phyloP scores from a whole-genome alignment of 176 grass and related monocot genomes.

The Otatea glauca region DNA sequence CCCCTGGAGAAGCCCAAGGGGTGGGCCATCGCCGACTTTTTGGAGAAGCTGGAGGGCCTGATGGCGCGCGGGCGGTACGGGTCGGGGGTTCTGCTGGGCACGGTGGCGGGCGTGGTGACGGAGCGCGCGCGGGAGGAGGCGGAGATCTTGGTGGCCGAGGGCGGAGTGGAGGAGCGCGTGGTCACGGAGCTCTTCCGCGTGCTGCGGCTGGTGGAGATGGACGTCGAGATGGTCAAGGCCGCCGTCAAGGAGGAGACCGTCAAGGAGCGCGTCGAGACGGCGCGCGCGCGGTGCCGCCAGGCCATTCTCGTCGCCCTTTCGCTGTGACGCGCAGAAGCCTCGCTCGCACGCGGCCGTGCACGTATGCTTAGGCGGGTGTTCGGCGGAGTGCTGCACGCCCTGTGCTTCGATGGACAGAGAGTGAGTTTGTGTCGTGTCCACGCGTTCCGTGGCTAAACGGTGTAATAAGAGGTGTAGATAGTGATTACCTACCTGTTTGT shows the following conservation, averaged over 20 bases:
- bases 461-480: too few relatives aligned
- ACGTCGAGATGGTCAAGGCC: conserved; percentile 91
- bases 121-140: conserved; percentile 80
- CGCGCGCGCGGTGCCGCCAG: conserved; percentile 70
- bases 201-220: conserved; percentile 80
- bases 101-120: conserved; percentile 67
- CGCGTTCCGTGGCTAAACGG: not conserved
- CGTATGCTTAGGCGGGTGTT: not conserved
- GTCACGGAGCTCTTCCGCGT: conserved; percentile 75
- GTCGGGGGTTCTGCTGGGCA: conserved; percentile 58
- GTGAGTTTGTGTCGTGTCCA: not conserved
- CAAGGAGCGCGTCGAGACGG: conserved; percentile 75
- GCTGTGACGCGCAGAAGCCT: conserved; percentile 43
- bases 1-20: conserved; percentile 78
- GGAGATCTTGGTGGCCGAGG: conserved; percentile 59
- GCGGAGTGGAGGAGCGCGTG: conserved; percentile 77
- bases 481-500: too few relatives aligned
- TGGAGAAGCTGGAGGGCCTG: conserved; percentile 83
- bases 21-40: conserved; percentile 76
- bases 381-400: not conserved
- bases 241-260: conserved; percentile 90
- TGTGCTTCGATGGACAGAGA: not conserved
- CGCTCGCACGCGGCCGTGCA: not conserved
- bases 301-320: conserved; percentile 95
- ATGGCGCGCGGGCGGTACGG: conserved; percentile 70